phyloP scores from a whole-genome alignment of 1,284 basidiomycete species.

The Papiliotrema laurentii region DNA sequence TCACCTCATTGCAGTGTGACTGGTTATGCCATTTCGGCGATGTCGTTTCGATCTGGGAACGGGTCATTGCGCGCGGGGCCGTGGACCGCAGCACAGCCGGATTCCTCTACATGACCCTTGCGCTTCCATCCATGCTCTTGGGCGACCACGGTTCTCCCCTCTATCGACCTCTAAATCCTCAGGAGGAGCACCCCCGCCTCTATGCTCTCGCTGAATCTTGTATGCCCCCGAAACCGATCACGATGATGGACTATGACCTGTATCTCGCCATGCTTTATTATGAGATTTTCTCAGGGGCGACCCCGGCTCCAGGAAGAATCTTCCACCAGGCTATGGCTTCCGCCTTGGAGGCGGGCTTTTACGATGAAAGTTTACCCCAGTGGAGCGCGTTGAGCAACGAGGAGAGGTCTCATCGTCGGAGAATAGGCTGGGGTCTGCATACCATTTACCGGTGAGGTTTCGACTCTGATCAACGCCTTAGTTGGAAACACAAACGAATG shows the following conservation, averaged over 20 bases:
- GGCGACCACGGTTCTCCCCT: constrained; percentile 1
- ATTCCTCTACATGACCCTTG: constrained; percentile 9
- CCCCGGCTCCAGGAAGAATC: neutral
- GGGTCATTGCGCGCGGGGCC: constrained; percentile 1
- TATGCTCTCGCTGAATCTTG: neutral
- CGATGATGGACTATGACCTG: neutral
- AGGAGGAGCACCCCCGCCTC: neutral
- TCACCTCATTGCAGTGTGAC: constrained; percentile 11
- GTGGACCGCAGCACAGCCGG: constrained; percentile 7
- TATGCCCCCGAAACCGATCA: neutral
- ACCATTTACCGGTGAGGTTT: neutral
- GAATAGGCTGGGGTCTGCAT: neutral
- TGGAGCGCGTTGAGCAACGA: constrained; percentile 1
- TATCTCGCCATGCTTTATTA: neutral
- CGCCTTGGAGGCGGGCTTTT: neutral
- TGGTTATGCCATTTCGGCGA: constrained; percentile 12
- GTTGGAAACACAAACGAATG: neutral
- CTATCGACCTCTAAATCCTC: constrained; percentile 2
- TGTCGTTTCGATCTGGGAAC: constrained; percentile 7
- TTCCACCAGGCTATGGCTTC: neutral
- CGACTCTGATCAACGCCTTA: neutral
- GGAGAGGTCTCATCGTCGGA: neutral
- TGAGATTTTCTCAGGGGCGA: neutral
- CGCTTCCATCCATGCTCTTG: constrained; percentile 8
- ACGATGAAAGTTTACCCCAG: constrained; percentile 1